These are phyloP conservation scores for Hortiboletus flavorubellus DNA, from an alignment of 768 basidiomycete species.

Conservation along the genomic window DNA sequence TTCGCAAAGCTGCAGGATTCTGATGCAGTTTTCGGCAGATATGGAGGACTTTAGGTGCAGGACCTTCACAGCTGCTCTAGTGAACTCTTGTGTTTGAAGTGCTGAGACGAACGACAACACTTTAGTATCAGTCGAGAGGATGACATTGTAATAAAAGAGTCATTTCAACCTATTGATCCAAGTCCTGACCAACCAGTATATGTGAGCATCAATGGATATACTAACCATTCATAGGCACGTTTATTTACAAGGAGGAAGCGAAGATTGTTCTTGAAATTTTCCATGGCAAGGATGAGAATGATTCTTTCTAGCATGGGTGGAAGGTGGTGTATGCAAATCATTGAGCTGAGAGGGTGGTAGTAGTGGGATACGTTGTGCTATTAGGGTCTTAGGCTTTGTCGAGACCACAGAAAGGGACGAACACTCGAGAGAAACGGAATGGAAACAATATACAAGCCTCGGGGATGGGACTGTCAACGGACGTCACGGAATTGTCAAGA, in stretches of 20 bases:
- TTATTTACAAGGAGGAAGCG: not conserved
- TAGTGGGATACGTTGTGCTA: too few relatives aligned
- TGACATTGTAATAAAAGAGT: not conserved
- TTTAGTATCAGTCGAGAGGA: not conserved
- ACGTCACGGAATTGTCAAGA: too few relatives aligned
- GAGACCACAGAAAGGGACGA: too few relatives aligned
- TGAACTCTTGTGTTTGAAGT: not conserved
- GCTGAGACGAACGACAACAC: not conserved
- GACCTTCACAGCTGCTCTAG: not conserved
- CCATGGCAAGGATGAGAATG: not conserved
- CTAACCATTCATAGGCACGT: not conserved
- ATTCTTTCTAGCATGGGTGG: not conserved
- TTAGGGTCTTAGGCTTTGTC: too few relatives aligned
- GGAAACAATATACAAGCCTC: too few relatives aligned
- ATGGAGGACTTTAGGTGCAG: not conserved
- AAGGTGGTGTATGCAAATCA: not conserved
- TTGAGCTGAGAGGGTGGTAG: too few relatives aligned
- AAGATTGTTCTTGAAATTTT: not conserved
- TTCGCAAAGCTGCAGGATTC: not conserved
- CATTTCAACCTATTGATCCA: not conserved
- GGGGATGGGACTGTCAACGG: too few relatives aligned
- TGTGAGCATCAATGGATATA: too few relatives aligned
- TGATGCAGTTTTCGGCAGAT: not conserved
- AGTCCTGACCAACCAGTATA: too few relatives aligned
- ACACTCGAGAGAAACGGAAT: too few relatives aligned